Evolutionary conservation across 2,329 filamentous ascomycete species (phyloP).

Genomic region (Fusarium illudens): DNA sequence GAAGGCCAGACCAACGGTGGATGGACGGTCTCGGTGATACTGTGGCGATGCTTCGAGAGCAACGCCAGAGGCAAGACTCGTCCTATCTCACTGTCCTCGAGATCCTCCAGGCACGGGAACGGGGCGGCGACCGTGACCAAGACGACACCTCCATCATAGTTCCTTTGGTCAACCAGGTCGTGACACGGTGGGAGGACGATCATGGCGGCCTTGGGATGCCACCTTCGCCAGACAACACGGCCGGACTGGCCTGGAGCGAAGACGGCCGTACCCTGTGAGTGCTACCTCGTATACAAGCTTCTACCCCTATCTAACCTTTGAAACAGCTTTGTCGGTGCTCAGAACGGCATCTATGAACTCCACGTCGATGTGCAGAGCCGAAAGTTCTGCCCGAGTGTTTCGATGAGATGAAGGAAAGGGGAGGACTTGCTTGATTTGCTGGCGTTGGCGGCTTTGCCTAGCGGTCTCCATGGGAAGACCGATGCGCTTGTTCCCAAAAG

Average conservation of each 20-base stretch:
- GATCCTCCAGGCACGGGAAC: constrained; percentile 49
- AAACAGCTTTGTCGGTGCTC: constrained; percentile 67
- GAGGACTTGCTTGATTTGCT: constrained; percentile 3
- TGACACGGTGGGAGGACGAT: constrained; percentile 52
- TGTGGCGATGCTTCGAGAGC: constrained; percentile 48
- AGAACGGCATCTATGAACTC: constrained; percentile 81
- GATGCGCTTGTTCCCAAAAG: constrained; percentile 32
- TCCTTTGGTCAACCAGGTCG: constrained; percentile 50
- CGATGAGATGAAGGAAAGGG: constrained; percentile 55
- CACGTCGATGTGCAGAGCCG: constrained; percentile 70
- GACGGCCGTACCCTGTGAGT: constrained; percentile 68
- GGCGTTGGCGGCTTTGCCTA: constrained; percentile 10
- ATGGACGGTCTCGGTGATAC: constrained; percentile 49
- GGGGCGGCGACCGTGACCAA: constrained; percentile 44
- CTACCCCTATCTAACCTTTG: constrained; percentile 22
- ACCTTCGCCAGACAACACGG: constrained; percentile 65
- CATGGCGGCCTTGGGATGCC: constrained; percentile 54
- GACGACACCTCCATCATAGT: constrained; percentile 50
- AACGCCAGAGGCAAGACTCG: constrained; percentile 48
- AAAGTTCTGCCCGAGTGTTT: constrained; percentile 65
- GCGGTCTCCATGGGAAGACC: constrained; percentile 1
- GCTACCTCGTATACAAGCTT: too few relatives aligned
- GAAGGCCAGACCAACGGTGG: constrained; percentile 45
- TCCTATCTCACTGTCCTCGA: constrained; percentile 51
- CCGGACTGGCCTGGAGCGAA: constrained; percentile 69